Evolutionary conservation across 805 yeast species (phyloP).

Genomic region (Candida rishiriensis): DNA sequence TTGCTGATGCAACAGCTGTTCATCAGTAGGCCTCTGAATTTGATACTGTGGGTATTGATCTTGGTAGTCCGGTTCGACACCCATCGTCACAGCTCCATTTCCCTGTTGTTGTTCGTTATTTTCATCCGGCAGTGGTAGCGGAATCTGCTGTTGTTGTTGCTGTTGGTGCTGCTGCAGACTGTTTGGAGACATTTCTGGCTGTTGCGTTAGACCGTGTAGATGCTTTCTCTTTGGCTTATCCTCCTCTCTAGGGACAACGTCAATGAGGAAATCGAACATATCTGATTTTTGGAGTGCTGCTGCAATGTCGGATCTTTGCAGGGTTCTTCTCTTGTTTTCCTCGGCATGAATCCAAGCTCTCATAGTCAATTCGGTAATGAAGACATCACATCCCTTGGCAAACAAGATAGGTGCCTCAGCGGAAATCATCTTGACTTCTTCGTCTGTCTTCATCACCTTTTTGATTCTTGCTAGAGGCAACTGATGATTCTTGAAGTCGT

Average conservation of each 20-base stretch:
- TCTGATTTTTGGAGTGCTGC: constrained; percentile 92
- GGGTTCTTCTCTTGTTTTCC: constrained; percentile 88
- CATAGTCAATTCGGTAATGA: constrained; percentile 96
- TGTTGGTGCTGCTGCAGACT: constrained; percentile 5
- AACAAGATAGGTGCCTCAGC: constrained; percentile 98
- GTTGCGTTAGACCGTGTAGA: constrained; percentile 21
- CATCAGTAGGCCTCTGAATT: not conserved
- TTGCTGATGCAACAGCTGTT: constrained; percentile 1
- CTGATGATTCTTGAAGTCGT: constrained; percentile 91
- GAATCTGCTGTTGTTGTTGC: constrained; percentile 4
- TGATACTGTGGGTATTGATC: not conserved
- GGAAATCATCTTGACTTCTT: constrained; percentile 93
- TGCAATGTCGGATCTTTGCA: constrained; percentile 92
- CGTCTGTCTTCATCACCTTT: constrained; percentile 97
- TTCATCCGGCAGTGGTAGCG: not conserved
- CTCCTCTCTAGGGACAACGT: constrained; percentile 90
- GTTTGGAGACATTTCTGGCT: constrained; percentile 4
- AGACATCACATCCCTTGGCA: constrained; percentile 97
- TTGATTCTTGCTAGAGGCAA: constrained; percentile 94
- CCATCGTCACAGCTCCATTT: no score
- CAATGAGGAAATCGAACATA: constrained; percentile 96
- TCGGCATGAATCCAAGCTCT: constrained; percentile 99
- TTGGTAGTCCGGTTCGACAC: not conserved
- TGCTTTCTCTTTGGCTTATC: constrained; percentile 46
- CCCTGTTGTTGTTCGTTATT: not conserved